A percentile compares a stretch with the other conserved stretches of the same genome.
phyloP scores from a whole-genome alignment of 331 rosid species.

The Arachis monticola region DNA sequence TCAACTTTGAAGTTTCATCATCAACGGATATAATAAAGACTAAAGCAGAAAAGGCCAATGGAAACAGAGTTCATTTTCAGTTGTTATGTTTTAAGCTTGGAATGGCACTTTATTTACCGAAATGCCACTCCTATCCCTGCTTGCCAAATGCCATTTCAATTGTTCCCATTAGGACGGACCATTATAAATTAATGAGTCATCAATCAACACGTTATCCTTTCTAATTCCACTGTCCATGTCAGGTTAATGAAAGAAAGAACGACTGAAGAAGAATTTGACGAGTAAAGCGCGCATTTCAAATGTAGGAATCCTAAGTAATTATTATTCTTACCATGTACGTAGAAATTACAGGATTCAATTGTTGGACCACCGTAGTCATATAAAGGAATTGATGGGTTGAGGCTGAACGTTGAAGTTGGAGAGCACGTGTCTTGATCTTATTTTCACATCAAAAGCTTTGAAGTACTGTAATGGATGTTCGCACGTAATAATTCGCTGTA shows the following conservation, averaged over 20 bases:
- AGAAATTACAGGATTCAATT: background rate
- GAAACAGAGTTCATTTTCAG: conserved; percentile 12
- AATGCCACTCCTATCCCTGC: background rate
- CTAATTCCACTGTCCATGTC: no score
- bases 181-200: no score
- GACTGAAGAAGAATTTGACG: no score
- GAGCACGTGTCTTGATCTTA: background rate
- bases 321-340: no score
- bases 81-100: conserved; percentile 41
- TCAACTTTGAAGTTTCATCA: conserved; percentile 35
- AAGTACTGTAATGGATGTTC: conserved; percentile 35
- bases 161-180: no score
- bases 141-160: no score
- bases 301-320: no score
- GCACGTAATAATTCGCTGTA: conserved; percentile 35
- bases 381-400: no score
- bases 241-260: no score
- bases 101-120: conserved; percentile 47
- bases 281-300: no score
- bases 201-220: no score
- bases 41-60: conserved; percentile 9
- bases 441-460: background rate
- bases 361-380: background rate
- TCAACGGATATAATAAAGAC: conserved; percentile 62
- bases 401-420: background rate